Evolutionary conservation across 805 yeast genomes (phyloP), one percentile per base, ranked within the genome.

Genomic region (Spathaspora arborariae): DNA sequence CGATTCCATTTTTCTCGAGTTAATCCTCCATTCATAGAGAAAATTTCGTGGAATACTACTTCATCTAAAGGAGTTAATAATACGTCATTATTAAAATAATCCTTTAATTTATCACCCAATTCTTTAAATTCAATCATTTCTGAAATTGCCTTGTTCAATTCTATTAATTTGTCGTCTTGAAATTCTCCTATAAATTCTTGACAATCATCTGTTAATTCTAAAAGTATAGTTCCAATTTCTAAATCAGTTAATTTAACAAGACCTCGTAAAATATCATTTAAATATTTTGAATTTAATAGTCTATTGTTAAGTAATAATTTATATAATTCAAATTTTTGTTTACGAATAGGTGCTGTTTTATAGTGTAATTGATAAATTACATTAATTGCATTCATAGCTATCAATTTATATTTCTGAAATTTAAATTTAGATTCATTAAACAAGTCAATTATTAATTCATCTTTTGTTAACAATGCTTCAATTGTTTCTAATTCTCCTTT

Each of bases 261-360:
- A 3, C 46, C 21, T 16, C 56, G 56, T 37, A 64, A 49, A n/a
- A 57, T 20, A 10, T 58, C 57, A 13, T 54, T 59, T 20, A 62
- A 55, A 37, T 53, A 57, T 11, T 52, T 51, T 3, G 71, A 64
- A 41, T 58, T 56, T 15, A 61, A 45, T 20, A 66, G 48, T 47
- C 65, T 60, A 39, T 60, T 57, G 44, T 57, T 58, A n/a, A 65
- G 56, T 11, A 66, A 50, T 26, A 65, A 48, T 43, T 60, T 60
- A 55, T 69, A 70, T 22, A 66, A 52, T 44, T 67, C 64, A 35
- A 67, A 60, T 45, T 58, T 63, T 36, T 62, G 58, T 44, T 57
- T 60, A 2, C 35, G 35, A 15, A 30, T 15, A 8, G 35, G 35
- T 6, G 35, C 16, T 1, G 46, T 16, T 5, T n/a, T 16, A 10